Evolutionary conservation across 139 green algal species (phyloP), one percentile per base, ranked within the genome.

Genomic region (Pycnococcus provasolii): DNA sequence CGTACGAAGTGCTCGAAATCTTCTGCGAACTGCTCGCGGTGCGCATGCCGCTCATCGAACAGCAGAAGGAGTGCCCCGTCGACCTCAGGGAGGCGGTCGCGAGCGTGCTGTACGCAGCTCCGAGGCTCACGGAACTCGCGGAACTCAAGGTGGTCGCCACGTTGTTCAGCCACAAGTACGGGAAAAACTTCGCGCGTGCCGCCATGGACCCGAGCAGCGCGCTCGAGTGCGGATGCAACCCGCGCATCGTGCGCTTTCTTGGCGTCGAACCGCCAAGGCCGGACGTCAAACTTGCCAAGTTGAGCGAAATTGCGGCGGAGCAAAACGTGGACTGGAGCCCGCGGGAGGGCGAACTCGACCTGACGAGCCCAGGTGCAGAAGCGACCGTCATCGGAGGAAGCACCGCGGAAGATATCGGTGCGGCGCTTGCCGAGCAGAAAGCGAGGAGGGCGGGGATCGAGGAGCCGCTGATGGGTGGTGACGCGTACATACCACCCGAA

Each of bases 1-100:
- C 83, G 0, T 95, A 82, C 60, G 87, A 93, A 26, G 84, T 92
- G 1, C 72, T 95, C 54, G 89, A 94, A 76, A 70, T 94, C 42
- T 94, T 89, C 70, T 64, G 89, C 5, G 87, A 93, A 79, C 80
- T 94, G 57, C 67, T 95, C 58, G 66, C 77, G 1, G 81, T 91
- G 40, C 80, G 89, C 0, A 65, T 81, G 13, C 68, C 78, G 42
- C 69, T 94, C 45, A 78, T 95, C 26, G 73, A 85, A 15, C 84
- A 85, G 72, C 82, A 68, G 58, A 85, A 85, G 67, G 83, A 87
- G 41, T 73, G 87, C 4, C 85, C 87, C 1, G 64, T 71, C 0
- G 86, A 94, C 74, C 86, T 92, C 81, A 73, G 79, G 26, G 86
- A 91, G 64, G 52, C 64, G 13, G 55, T 81, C 15, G 60, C 64